phyloP scores from a whole-genome alignment of 192 early-diverging fungal genomes.

The Backusella parvicylindrica region DNA sequence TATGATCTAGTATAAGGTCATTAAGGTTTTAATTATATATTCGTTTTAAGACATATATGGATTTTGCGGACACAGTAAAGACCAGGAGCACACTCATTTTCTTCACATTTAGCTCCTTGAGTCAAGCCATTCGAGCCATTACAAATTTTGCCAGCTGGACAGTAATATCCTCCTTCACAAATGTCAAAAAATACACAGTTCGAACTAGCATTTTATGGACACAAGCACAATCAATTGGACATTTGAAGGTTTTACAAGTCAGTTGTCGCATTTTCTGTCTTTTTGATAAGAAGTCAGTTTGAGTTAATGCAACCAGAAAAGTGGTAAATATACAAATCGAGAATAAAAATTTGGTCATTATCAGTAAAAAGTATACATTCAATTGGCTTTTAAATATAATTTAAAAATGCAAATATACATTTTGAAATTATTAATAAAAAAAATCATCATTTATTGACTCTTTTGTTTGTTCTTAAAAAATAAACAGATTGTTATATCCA shows the following conservation, averaged over 20 bases:
- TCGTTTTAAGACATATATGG: neutral
- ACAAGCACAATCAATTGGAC: neutral
- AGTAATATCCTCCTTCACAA: neutral
- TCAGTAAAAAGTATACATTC: neutral
- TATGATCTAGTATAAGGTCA: too few species aligned
- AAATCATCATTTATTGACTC: too few species aligned
- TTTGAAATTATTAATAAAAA: too few species aligned
- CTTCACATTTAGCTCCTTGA: neutral
- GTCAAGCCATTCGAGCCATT: neutral
- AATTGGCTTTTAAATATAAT: too few species aligned
- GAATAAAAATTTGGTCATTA: neutral
- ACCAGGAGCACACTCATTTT: neutral
- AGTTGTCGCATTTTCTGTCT: neutral
- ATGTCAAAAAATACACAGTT: neutral
- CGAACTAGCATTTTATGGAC: neutral
- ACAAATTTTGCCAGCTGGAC: neutral
- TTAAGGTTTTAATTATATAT: neutral
- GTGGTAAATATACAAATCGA: neutral
- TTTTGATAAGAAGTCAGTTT: neutral
- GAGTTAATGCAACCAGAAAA: neutral
- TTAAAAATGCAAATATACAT: too few species aligned
- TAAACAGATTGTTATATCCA: too few species aligned
- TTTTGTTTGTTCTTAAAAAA: too few species aligned
- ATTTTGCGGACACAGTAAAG: neutral
- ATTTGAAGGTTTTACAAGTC: neutral